phyloP scores from a whole-genome alignment of 305 asterid genomes.

The Rubia balearica region DNA sequence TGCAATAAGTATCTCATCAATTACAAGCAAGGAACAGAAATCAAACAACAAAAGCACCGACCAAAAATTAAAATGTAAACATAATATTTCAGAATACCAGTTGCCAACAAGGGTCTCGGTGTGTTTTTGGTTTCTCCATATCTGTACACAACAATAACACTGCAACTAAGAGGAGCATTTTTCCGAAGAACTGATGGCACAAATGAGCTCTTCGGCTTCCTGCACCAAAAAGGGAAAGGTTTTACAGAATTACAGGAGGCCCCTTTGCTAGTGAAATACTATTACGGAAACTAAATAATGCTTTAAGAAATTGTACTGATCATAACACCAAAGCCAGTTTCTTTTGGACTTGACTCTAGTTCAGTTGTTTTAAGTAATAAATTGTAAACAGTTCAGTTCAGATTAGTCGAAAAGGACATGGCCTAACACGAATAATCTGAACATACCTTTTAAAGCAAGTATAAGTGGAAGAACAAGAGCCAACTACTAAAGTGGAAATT shows the following conservation, averaged over 20 bases:
- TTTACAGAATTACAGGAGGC: background rate
- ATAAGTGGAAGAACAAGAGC: constrained; percentile 53
- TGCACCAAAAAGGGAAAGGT: constrained; percentile 16
- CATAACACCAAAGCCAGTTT: background rate
- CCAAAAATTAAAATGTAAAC: background rate
- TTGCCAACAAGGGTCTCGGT: constrained; percentile 29
- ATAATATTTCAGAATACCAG: constrained; percentile 36
- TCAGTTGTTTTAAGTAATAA: no score
- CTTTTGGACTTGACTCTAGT: background rate
- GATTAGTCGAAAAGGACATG: background rate
- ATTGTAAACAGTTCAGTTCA: background rate
- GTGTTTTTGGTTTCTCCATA: constrained; percentile 45
- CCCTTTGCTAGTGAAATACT: background rate
- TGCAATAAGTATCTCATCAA: constrained; percentile 14
- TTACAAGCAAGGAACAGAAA: constrained; percentile 1
- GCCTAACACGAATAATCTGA: background rate
- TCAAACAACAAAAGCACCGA: background rate
- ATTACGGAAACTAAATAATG: background rate
- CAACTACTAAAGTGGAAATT: constrained; percentile 54
- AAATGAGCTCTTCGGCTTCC: constrained; percentile 46
- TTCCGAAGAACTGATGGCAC: constrained; percentile 68
- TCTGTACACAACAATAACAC: constrained; percentile 49
- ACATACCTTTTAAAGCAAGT: constrained; percentile 46
- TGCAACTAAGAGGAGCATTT: constrained; percentile 57
- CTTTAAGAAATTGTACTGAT: background rate